A percentile compares a stretch with the other conserved stretches of the same genome.
phyloP scores from a whole-genome alignment of 495 filamentous ascomycete genomes.

The Hyaloscypha bicolor region DNA sequence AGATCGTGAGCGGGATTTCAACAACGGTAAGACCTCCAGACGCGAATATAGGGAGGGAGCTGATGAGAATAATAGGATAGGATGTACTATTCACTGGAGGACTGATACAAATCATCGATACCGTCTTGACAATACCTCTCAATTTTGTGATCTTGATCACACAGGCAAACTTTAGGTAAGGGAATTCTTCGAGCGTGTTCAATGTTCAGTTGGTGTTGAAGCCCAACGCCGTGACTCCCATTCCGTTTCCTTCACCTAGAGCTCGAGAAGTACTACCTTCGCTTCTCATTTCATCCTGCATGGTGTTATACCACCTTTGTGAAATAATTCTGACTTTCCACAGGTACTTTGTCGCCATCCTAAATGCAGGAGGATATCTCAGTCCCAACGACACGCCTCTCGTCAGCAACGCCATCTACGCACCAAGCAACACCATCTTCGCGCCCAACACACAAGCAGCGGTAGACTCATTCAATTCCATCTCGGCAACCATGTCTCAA shows the following conservation, averaged over 20 bases:
- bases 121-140: neutral
- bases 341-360: constrained; percentile 4
- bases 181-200: too few relatives aligned
- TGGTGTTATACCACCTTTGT: too few relatives aligned
- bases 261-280: too few relatives aligned
- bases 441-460: constrained; percentile 1
- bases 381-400: neutral
- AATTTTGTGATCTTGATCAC: neutral
- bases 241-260: too few relatives aligned
- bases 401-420: neutral
- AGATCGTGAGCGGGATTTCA: neutral
- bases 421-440: neutral
- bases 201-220: too few relatives aligned
- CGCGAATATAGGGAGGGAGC: neutral
- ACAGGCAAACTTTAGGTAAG: neutral
- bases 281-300: too few relatives aligned
- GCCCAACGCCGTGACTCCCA: too few relatives aligned
- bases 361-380: constrained; percentile 5
- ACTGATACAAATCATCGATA: neutral
- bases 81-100: neutral
- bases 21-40: neutral
- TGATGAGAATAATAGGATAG: neutral
- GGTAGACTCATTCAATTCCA: neutral
- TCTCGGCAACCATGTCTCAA: neutral
- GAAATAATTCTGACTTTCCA: too few relatives aligned